Evolutionary conservation across 2,329 filamentous ascomycete species (phyloP).

Genomic region (Lecanicillium sp.): DNA sequence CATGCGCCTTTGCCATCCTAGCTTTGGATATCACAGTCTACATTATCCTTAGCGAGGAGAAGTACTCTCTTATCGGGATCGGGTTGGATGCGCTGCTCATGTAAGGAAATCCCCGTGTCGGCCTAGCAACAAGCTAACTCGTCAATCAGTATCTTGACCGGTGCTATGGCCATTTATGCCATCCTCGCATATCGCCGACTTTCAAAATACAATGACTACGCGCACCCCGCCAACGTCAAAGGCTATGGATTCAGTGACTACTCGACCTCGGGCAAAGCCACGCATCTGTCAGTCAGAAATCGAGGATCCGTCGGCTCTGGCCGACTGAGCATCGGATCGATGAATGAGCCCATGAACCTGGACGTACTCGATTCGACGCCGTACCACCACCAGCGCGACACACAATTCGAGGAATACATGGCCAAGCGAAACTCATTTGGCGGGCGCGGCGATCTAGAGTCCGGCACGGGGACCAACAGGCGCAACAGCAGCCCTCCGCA

Average conservation of each 20-base stretch:
- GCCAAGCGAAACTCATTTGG: conserved; percentile 26
- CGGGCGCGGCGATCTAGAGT: conserved; percentile 22
- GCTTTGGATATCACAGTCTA: conserved; percentile 49
- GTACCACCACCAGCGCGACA: conserved; percentile 42
- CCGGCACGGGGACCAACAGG: not conserved
- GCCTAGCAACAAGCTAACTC: conserved; percentile 6
- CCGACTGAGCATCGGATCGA: conserved; percentile 26
- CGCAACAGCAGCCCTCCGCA: not conserved
- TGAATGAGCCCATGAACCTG: conserved; percentile 19
- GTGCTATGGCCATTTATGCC: conserved; percentile 42
- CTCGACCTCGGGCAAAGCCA: conserved; percentile 22
- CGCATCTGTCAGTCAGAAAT: conserved; percentile 23
- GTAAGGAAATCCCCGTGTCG: conserved; percentile 28
- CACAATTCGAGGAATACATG: conserved; percentile 42
- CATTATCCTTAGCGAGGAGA: conserved; percentile 34
- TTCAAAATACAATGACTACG: conserved; percentile 44
- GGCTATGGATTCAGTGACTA: conserved; percentile 39
- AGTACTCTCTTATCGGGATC: conserved; percentile 44
- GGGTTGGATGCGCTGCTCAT: conserved; percentile 43
- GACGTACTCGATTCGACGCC: conserved; percentile 20
- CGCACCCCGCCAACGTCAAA: conserved; percentile 44
- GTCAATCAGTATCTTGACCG: conserved; percentile 33
- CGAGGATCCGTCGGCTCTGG: conserved; percentile 22
- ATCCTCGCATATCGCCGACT: conserved; percentile 42
- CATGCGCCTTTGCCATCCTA: conserved; percentile 40